Conservation (phyloP, 2,329 filamentous ascomycete genomes). For the Helotiales sp. region DNA sequence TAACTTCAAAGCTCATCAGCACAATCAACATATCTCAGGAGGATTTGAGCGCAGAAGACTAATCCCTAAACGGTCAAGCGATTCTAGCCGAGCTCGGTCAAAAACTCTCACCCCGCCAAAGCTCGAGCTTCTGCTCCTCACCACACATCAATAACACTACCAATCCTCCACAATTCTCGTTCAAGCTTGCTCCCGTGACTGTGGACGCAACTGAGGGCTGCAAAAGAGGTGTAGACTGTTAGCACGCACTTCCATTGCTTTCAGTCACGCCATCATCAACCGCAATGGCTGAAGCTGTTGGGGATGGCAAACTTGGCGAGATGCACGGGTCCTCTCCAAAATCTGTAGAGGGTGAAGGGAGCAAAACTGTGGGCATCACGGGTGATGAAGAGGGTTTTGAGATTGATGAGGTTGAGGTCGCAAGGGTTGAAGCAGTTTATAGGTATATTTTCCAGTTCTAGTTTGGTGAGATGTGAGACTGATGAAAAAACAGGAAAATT, state of each 20-base stretch:
- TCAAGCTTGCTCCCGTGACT: background rate
- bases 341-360: background rate
- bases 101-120: background rate
- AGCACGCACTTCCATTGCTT: slow-evolving; percentile 36
- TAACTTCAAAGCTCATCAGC: too few relatives aligned
- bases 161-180: background rate
- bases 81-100: background rate
- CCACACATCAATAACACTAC: background rate
- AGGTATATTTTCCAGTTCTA: slow-evolving; percentile 28
- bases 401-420: slow-evolving; percentile 28
- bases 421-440: slow-evolving; percentile 39
- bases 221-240: slow-evolving; percentile 20
- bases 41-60: too few relatives aligned
- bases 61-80: too few relatives aligned
- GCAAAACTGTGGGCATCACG: background rate
- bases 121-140: background rate
- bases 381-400: slow-evolving; percentile 11
- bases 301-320: slow-evolving; percentile 17
- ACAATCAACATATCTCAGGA: too few relatives aligned
- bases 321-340: slow-evolving; percentile 7
- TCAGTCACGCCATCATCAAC: slow-evolving; percentile 14
- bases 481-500: slow-evolving; percentile 42
- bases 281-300: slow-evolving; percentile 26
- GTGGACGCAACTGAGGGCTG: background rate
- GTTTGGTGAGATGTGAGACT: too few relatives aligned